Evolutionary conservation across 768 basidiomycete genomes (phyloP), one percentile per base, ranked within the genome.

Genomic region (Steccherinum ochraceum): DNA sequence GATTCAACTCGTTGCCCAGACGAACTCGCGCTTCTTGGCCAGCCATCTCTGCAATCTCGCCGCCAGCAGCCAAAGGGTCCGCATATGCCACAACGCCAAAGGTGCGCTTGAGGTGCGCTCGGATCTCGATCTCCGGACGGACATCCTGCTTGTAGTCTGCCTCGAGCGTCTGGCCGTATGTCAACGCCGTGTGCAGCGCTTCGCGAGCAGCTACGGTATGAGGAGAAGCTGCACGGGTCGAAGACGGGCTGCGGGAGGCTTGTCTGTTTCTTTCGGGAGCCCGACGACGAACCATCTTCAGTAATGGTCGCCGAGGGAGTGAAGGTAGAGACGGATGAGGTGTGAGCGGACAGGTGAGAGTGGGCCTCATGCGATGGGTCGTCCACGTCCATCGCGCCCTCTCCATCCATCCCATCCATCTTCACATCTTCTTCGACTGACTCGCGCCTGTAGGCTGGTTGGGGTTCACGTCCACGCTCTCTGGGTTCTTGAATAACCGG

Each of bases 41-140:
- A 7, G 80, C 87, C 19, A 89, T 76, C 55, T 80, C 80, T 18
- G 82, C 78, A 13, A 81, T 78, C 25, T 80, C 75, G 12, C 84
- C 84, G 3, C 80, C 81, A 4, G 78, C 83, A 50, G 77, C 78
- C 52, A 80, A 65, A 19, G 89, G 89, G 63, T 89, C 83, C 40
- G 84, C 79, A 63, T 82, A 93, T 30, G 89, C 88, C 52, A 93
- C 78, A 50, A 93, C 81, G 23, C 84, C 80, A 54, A 89, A 86
- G 7, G 90, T 86, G 49, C 81, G 78, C 61, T 81, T 82, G 64
- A 89, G 81, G 45, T 87, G 71, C 12, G 75, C 71, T 49, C 80
- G 78, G 30, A 35, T 35, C 57, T 82, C 81, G 25, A 92, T 78
- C 57, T 82, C 81, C 1, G 80, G 70, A 20, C 89, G 77, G 24